Evolutionary conservation across 768 basidiomycete genomes (phyloP).

Genomic region (Kondoa subrosea): DNA sequence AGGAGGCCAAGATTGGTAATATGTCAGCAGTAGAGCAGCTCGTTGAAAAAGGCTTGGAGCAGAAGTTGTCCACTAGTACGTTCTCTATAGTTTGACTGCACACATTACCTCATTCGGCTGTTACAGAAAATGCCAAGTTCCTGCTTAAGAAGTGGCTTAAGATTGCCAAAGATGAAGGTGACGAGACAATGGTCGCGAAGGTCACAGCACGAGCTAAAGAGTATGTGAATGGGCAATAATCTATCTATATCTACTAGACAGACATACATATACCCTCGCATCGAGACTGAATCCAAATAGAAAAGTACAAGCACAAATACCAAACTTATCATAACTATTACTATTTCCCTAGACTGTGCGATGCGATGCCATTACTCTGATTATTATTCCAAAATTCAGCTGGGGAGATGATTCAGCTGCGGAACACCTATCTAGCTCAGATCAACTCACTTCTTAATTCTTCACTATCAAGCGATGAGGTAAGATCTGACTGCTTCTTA

Average conservation of each 20-base stretch:
- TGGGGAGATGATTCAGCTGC: neutral
- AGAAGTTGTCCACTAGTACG: conserved; percentile 83
- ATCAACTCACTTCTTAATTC: neutral
- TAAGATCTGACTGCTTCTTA: neutral
- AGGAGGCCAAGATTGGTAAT: conserved; percentile 66
- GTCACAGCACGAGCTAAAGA: conserved; percentile 83
- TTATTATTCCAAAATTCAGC: neutral
- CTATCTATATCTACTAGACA: neutral
- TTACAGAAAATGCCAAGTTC: conserved; percentile 40
- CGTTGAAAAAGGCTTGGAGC: conserved; percentile 64
- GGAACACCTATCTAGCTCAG: neutral
- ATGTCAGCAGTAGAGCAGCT: conserved; percentile 66
- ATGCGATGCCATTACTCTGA: too few species aligned
- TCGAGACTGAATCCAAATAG: too few species aligned
- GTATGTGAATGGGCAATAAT: conserved; percentile 31
- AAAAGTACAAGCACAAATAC: too few species aligned
- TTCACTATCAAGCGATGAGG: neutral
- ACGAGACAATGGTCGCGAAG: conserved; percentile 57
- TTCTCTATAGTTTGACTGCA: conserved; percentile 20
- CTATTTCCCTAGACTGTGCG: too few species aligned
- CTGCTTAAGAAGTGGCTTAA: conserved; percentile 98
- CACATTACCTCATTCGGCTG: conserved; percentile 20
- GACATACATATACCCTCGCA: too few species aligned
- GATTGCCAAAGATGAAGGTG: conserved; percentile 67
- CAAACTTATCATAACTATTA: too few species aligned